phyloP scores from a whole-genome alignment of 2,329 filamentous ascomycete genomes.

The Phyllosticta citribraziliensis region DNA sequence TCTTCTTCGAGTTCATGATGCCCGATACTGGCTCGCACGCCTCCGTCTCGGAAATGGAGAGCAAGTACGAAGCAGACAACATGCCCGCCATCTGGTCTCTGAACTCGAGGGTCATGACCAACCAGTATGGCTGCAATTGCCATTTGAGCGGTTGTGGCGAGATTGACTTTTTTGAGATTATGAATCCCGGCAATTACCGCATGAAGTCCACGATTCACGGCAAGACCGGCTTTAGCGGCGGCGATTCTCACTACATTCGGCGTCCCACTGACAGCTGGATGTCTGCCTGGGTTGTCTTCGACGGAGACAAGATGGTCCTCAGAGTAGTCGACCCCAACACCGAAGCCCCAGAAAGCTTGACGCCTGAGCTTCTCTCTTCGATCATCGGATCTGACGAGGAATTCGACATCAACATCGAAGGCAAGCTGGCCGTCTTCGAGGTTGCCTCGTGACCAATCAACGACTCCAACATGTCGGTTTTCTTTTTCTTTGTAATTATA shows the following conservation, averaged over 20 bases:
- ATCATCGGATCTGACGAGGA: slow-evolving; percentile 32
- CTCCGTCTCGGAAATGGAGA: slow-evolving; percentile 24
- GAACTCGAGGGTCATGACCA: slow-evolving; percentile 61
- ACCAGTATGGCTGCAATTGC: slow-evolving; percentile 68
- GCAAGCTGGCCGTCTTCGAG: slow-evolving; percentile 14
- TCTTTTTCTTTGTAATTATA: background rate
- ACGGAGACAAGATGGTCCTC: slow-evolving; percentile 20
- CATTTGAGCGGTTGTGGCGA: slow-evolving; percentile 64
- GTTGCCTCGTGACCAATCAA: background rate
- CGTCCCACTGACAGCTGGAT: slow-evolving; percentile 51
- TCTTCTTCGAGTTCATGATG: slow-evolving; percentile 67
- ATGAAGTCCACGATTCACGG: slow-evolving; percentile 59
- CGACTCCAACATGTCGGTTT: background rate
- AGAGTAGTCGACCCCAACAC: slow-evolving; percentile 44
- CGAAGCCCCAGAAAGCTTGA: slow-evolving; percentile 15
- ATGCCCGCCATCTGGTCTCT: slow-evolving; percentile 64
- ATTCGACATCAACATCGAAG: slow-evolving; percentile 26
- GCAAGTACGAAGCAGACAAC: slow-evolving; percentile 23
- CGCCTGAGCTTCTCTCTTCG: background rate
- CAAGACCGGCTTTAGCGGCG: slow-evolving; percentile 50
- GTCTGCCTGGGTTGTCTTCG: slow-evolving; percentile 45
- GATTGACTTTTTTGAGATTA: slow-evolving; percentile 65
- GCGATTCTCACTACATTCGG: slow-evolving; percentile 61
- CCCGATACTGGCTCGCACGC: slow-evolving; percentile 46
- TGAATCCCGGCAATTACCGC: slow-evolving; percentile 53